Percentiles rank a stretch among this genome's conserved stretches.
These are phyloP conservation scores for Candida ficus DNA, from an alignment of 805 yeast genomes.

Conservation along the genomic window DNA sequence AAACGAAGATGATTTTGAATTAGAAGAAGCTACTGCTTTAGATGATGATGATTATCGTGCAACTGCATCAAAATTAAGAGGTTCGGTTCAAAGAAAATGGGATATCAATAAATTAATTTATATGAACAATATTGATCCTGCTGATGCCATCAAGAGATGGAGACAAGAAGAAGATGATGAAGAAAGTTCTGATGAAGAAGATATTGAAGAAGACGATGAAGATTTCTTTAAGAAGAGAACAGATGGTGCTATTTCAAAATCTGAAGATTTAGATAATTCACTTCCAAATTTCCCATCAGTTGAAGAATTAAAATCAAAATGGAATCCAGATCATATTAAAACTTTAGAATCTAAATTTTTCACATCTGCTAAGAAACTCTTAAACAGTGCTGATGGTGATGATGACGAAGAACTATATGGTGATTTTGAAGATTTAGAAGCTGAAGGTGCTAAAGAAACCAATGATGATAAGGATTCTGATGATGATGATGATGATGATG, in stretches of 20 bases:
- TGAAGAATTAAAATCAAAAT: constrained; percentile 41
- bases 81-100: constrained; percentile 56
- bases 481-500: constrained; percentile 26
- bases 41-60: constrained; percentile 33
- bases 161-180: constrained; percentile 44
- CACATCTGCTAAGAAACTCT: constrained; percentile 43
- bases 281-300: constrained; percentile 33
- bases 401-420: constrained; percentile 50
- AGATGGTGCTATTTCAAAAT: constrained; percentile 20
- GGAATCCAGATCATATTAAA: constrained; percentile 39
- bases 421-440: constrained; percentile 51
- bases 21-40: constrained; percentile 51
- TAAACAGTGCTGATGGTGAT: constrained; percentile 33
- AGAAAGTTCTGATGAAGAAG: constrained; percentile 37
- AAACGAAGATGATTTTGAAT: constrained; percentile 30
- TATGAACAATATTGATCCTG: constrained; percentile 70
- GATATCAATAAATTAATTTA: constrained; percentile 79
- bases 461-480: constrained; percentile 24
- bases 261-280: constrained; percentile 34
- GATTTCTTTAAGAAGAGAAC: constrained; percentile 52
- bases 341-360: constrained; percentile 44
- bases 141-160: constrained; percentile 71
- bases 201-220: constrained; percentile 42
- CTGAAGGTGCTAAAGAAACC: constrained; percentile 23
- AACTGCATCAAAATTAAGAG: constrained; percentile 59